Base-by-base conservation (phyloP, 2,329 filamentous ascomycete species). In the Diaporthe sp. region DNA sequence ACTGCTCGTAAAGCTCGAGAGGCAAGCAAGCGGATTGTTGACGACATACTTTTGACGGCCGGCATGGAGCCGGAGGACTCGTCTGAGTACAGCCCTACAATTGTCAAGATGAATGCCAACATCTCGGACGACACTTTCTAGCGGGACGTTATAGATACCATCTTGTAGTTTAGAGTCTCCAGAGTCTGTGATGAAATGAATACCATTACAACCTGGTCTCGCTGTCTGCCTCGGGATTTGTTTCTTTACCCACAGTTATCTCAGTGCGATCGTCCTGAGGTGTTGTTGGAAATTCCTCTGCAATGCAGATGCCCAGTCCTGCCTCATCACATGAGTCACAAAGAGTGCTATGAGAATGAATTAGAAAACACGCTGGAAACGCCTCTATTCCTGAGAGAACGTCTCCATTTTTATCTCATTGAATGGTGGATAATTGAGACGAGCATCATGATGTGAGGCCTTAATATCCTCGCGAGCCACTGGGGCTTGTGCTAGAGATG, bases 1-100 rank as follows among this genome's bases (percentile, higher is more conserved):
- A 75, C 51, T 22, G 17, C 35, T 50, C 15, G 25, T 39, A 73
- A 65, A 92, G 94, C 94, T 39, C 90, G 93, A 72, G 94, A 97
- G 82, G 94, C 94, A 5, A 96, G 94, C 79, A 93, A 90, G 81
- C 90, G 92, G 72, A 96, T 97, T 74, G 94, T 97, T 0, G 93
- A 95, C 70, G 94, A 96, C 79, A 89, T 97, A 63, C 85, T 97
- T 9, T 83, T 93, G 56, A 94, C 94, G 55, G 94, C 94, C 5
- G 94, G 94, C 3, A 93, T 89, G 6, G 89, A 88, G 44, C 84
- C 84, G 4, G 88, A 90, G 71, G 87, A 88, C 70, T 87, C 86
- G 32, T 84, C 85, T 2, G 90, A 92, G 79, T 90, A 91, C 79
- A 92, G 91, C 77, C 91, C 91, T 4, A 91, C 89, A 0, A 88